Evolutionary conservation across 306 rosid species (phyloP).

Genomic region (Vigna unguiculata): DNA sequence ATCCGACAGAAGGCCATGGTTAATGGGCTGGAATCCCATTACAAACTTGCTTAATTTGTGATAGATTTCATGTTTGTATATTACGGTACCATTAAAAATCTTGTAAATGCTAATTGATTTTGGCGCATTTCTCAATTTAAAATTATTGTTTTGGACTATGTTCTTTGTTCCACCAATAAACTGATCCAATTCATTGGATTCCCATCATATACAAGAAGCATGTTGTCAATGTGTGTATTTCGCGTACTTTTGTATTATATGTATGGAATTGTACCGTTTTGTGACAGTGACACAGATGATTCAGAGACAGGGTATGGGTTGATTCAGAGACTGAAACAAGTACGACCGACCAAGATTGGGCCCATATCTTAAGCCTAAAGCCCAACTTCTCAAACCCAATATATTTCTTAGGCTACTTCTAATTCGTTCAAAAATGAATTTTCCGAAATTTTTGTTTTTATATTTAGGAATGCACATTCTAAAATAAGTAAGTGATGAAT

Average conservation of each 20-base stretch:
- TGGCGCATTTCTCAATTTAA: conserved; percentile 49
- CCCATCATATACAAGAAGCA: neutral
- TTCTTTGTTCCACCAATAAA: conserved; percentile 40
- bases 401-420: too few species aligned
- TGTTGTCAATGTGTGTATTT: neutral
- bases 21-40: conserved; percentile 85
- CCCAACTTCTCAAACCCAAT: too few species aligned
- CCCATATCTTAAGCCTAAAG: too few species aligned
- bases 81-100: conserved; percentile 37
- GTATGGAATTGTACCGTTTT: neutral
- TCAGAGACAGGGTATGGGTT: too few species aligned
- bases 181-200: conserved; percentile 50
- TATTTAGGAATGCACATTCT: too few species aligned
- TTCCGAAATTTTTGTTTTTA: too few species aligned
- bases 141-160: conserved; percentile 43
- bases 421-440: too few species aligned
- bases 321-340: too few species aligned
- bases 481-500: too few species aligned
- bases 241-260: too few species aligned
- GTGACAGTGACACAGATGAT: neutral
- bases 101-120: conserved; percentile 61
- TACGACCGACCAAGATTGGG: too few species aligned
- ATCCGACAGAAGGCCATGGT: conserved; percentile 91
- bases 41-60: conserved; percentile 81
- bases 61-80: conserved; percentile 44